These are phyloP conservation scores for Tuber aestivum DNA, from an alignment of 495 filamentous ascomycete species.

Conservation along the genomic window DNA sequence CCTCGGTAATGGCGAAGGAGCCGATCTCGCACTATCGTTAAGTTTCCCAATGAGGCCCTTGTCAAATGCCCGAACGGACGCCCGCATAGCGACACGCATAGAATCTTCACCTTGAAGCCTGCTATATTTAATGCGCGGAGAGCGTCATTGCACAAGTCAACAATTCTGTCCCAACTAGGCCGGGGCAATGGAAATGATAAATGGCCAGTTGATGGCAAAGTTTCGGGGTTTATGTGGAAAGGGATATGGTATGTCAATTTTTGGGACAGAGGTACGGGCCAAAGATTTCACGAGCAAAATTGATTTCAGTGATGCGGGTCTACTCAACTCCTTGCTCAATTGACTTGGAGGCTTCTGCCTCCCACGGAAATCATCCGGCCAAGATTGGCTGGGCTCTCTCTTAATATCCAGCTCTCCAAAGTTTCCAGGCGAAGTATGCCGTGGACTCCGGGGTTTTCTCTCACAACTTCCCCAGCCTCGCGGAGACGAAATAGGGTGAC, in stretches of 20 bases:
- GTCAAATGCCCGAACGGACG: slow-evolving; percentile 37
- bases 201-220: slow-evolving; percentile 13
- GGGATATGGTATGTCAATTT: slow-evolving; percentile 28
- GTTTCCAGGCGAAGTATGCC: slow-evolving; percentile 33
- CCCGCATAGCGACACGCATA: slow-evolving; percentile 30
- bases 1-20: slow-evolving; percentile 30
- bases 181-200: slow-evolving; percentile 5
- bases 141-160: slow-evolving; percentile 33
- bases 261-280: slow-evolving; percentile 17
- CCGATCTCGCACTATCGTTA: slow-evolving; percentile 36
- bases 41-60: slow-evolving; percentile 35
- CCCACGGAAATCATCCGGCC: slow-evolving; percentile 31
- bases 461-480: neutral
- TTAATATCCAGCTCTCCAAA: slow-evolving; percentile 31
- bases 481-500: slow-evolving; percentile 4
- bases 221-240: slow-evolving; percentile 17
- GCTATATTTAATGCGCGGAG: slow-evolving; percentile 22
- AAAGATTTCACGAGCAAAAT: slow-evolving; percentile 34
- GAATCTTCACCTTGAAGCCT: slow-evolving; percentile 34
- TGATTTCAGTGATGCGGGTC: slow-evolving; percentile 32
- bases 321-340: slow-evolving; percentile 38
- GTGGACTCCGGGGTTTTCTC: slow-evolving; percentile 33
- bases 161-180: slow-evolving; percentile 16
- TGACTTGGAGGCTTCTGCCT: slow-evolving; percentile 32
- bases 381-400: slow-evolving; percentile 35